Conservation (phyloP, 2,329 filamentous ascomycete genomes). For the Talaromyces sp. region DNA sequence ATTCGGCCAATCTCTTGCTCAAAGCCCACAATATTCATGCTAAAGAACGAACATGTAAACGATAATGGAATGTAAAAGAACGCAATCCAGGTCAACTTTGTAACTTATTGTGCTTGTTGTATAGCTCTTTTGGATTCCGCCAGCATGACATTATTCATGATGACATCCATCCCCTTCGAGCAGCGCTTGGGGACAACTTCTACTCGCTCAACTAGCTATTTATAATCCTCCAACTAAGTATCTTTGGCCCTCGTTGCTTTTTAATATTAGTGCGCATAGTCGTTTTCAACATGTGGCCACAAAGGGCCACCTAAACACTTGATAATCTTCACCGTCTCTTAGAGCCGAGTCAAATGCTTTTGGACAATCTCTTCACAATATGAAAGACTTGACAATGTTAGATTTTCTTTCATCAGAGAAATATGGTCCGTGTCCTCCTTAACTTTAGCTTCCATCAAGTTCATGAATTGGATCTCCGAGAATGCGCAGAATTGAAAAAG, state of each 20-base stretch:
- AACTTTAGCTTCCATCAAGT: not conserved
- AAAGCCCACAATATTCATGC: constrained; percentile 1
- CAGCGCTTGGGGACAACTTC: not conserved
- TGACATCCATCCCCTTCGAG: not conserved
- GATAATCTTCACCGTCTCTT: not conserved
- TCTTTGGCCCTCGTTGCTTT: not conserved
- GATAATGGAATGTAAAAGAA: not conserved
- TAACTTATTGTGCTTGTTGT: not conserved
- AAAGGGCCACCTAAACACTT: not conserved
- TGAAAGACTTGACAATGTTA: not conserved
- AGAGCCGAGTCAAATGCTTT: not conserved
- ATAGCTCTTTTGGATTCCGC: not conserved
- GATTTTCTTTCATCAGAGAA: not conserved
- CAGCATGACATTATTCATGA: not conserved
- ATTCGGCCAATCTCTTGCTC: not conserved
- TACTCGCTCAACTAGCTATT: not conserved
- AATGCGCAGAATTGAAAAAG: not conserved
- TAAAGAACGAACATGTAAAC: not conserved
- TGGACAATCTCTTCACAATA: not conserved
- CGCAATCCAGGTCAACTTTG: not conserved
- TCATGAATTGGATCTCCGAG: not conserved
- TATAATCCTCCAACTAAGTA: not conserved
- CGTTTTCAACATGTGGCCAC: not conserved
- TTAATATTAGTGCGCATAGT: not conserved
- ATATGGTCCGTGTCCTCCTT: not conserved